These are phyloP conservation scores for Fusarium sp. DNA, from an alignment of 2,329 filamentous ascomycete genomes.

Conservation along the genomic window DNA sequence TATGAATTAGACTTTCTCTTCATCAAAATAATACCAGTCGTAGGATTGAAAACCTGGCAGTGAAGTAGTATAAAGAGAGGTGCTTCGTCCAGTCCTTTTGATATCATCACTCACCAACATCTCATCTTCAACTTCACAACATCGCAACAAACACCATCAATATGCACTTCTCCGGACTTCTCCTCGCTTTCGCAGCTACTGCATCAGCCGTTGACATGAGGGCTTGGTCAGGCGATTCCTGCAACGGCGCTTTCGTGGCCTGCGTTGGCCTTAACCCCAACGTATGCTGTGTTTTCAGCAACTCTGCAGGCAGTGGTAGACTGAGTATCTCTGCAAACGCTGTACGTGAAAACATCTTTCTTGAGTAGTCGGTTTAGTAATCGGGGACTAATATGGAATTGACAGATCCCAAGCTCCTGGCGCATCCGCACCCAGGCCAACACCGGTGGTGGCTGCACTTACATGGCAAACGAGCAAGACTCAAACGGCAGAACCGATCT, in stretches of 20 bases:
- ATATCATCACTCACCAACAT: not conserved
- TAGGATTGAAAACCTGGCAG: not conserved
- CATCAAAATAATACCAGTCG: rapidly evolving
- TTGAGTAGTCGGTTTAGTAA: rapidly evolving
- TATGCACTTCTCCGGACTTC: not conserved
- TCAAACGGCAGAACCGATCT: not conserved
- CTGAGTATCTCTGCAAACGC: not conserved
- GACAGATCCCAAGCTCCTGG: not conserved
- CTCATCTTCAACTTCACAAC: not conserved
- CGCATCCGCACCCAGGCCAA: not conserved
- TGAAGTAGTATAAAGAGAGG: not conserved
- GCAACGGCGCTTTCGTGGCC: not conserved
- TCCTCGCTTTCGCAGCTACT: not conserved
- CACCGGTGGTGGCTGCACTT: not conserved
- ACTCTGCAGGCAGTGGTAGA: not conserved
- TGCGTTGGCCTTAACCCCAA: not conserved
- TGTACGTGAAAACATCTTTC: not conserved
- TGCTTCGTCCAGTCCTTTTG: not conserved
- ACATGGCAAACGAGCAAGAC: not conserved
- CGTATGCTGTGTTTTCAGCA: not conserved
- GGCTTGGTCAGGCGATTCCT: not conserved
- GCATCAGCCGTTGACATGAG: not conserved
- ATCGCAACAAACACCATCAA: not conserved
- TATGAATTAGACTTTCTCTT: not conserved
- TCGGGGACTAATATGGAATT: rapidly evolving